A percentile compares a stretch with the other conserved stretches of the same genome.
Conservation (phyloP, 2,329 filamentous ascomycete species). For the Fusarium vanettenii region DNA sequence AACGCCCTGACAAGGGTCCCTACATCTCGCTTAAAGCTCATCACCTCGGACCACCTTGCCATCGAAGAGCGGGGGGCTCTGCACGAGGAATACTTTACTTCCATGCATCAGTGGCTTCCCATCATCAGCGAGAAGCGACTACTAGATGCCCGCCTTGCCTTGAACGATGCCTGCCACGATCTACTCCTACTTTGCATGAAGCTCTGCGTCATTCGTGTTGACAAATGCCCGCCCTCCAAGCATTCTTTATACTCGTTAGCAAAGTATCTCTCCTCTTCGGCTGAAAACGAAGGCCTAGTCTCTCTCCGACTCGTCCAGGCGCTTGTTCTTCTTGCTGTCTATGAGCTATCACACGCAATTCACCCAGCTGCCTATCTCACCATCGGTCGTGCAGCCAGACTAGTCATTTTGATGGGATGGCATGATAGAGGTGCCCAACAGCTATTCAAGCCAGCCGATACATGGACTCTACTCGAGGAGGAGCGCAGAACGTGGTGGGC, state of each 20-base stretch:
- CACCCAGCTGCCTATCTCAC: constrained; percentile 35
- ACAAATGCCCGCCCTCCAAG: not conserved
- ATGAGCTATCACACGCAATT: constrained; percentile 26
- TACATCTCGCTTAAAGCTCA: not conserved
- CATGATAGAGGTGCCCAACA: constrained; percentile 13
- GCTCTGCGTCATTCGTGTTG: constrained; percentile 8
- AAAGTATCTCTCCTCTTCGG: constrained; percentile 15
- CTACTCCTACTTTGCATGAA: constrained; percentile 35
- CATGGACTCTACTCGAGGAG: constrained; percentile 33
- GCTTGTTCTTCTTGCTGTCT: constrained; percentile 20
- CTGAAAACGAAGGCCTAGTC: constrained; percentile 17
- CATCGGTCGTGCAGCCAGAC: constrained; percentile 29
- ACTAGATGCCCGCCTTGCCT: not conserved
- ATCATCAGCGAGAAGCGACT: constrained; percentile 33
- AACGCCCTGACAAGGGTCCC: not conserved
- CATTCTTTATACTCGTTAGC: constrained; percentile 14
- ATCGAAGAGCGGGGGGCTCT: not conserved
- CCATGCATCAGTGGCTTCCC: constrained; percentile 29
- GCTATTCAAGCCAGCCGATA: constrained; percentile 27
- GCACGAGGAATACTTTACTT: constrained; percentile 15
- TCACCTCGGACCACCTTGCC: not conserved
- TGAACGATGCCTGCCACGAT: not conserved
- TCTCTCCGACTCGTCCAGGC: constrained; percentile 31
- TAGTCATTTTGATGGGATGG: constrained; percentile 28
- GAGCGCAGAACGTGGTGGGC: constrained; percentile 35